Evolutionary conservation across 371 early-diverging fungal genomes (phyloP).

Genomic region (Mucor circinelloides): DNA sequence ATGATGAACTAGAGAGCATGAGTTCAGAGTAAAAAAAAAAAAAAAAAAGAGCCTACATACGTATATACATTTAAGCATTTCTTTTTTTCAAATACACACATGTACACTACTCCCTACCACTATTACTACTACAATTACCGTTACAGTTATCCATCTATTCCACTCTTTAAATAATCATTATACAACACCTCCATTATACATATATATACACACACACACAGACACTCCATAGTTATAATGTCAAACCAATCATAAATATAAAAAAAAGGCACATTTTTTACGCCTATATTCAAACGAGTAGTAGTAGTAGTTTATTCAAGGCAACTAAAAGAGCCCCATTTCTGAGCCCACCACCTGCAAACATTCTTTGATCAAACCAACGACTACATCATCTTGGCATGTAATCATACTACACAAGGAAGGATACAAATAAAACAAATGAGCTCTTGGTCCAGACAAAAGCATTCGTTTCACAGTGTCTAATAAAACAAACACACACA

Average conservation of each 20-base stretch:
- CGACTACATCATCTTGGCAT: slow-evolving; percentile 59
- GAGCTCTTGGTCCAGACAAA: slow-evolving; percentile 66
- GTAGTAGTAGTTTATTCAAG: background rate
- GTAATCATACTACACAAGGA: slow-evolving; percentile 65
- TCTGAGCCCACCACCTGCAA: slow-evolving; percentile 56
- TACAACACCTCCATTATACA: background rate
- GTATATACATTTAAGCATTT: background rate
- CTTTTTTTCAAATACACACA: slow-evolving; percentile 5
- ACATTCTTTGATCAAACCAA: slow-evolving; percentile 59
- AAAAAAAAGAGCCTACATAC: background rate
- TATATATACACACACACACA: too few species aligned
- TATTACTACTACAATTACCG: background rate
- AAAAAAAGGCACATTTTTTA: too few species aligned
- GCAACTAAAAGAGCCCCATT: slow-evolving; percentile 34
- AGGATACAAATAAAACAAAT: slow-evolving; percentile 76
- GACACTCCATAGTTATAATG: background rate
- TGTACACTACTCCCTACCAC: background rate
- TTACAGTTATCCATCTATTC: background rate
- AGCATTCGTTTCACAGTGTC: slow-evolving; percentile 48
- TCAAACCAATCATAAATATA: background rate
- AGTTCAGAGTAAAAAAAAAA: slow-evolving; percentile 12
- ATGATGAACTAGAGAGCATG: slow-evolving; percentile 27
- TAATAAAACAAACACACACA: slow-evolving; percentile 14
- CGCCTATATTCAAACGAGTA: too few species aligned
- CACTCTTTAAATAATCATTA: background rate